phyloP scores from a whole-genome alignment of 192 early-diverging fungal species.

The Gaertneriomyces semiglobifer region DNA sequence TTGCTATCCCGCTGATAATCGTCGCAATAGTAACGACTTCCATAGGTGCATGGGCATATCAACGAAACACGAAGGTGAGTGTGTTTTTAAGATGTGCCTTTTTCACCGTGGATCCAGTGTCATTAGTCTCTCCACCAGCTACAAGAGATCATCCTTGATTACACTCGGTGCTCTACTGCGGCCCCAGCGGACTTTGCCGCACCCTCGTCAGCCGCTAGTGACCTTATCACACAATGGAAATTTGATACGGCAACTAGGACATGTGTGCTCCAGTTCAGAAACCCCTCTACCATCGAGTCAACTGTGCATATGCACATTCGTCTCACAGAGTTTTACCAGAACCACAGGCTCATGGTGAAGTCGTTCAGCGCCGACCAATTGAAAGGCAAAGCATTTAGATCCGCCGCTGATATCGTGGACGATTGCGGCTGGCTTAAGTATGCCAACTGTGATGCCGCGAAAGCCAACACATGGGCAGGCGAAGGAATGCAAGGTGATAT shows the following conservation, averaged over 20 bases:
- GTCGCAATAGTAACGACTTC: conserved; percentile 22
- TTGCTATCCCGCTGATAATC: conserved; percentile 17
- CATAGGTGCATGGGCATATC: conserved; percentile 22
- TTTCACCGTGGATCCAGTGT: neutral
- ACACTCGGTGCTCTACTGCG: conserved; percentile 69
- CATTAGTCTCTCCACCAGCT: conserved; percentile 44
- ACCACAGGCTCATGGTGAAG: conserved; percentile 93
- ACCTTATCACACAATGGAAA: conserved; percentile 38
- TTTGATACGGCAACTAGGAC: conserved; percentile 46
- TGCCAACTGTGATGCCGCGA: conserved; percentile 15
- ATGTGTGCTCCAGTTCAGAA: conserved; percentile 72
- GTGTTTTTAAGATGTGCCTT: neutral
- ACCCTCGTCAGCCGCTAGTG: conserved; percentile 9
- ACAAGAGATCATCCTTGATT: conserved; percentile 85
- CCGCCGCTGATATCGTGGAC: conserved; percentile 13
- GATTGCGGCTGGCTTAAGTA: conserved; percentile 30
- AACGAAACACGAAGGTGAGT: neutral
- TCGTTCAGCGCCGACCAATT: conserved; percentile 83
- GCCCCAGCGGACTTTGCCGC: conserved; percentile 4
- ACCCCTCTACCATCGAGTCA: conserved; percentile 60
- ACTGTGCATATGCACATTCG: conserved; percentile 91
- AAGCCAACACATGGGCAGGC: neutral
- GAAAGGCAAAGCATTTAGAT: conserved; percentile 2
- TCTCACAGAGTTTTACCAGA: conserved; percentile 98
- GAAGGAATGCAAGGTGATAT: conserved; percentile 17